A percentile compares a stretch with the other conserved stretches of the same genome.
Conservation (phyloP, 306 rosid species). For the Sphenostylis stenocarpa region DNA sequence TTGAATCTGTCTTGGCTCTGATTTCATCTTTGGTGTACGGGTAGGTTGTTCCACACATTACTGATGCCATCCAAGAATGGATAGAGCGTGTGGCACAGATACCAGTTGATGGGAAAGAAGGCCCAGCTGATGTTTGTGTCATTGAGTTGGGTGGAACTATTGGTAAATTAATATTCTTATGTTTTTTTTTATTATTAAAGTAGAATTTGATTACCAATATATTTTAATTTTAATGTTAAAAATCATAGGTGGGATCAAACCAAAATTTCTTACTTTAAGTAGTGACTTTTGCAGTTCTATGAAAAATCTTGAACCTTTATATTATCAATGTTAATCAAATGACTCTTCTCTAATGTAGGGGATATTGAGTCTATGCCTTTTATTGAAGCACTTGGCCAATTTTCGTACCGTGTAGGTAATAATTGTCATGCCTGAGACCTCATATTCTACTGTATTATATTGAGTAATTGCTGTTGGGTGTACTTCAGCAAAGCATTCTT, state of each 20-base stretch:
- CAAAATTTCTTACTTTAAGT: neutral
- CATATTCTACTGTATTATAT: conserved; percentile 8
- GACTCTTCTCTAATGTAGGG: conserved; percentile 18
- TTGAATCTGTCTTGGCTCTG: conserved; percentile 19
- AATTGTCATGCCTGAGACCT: conserved; percentile 5
- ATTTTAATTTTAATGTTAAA: neutral
- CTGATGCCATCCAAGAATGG: conserved; percentile 87
- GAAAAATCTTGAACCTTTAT: neutral
- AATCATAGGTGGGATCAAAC: neutral
- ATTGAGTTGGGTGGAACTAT: conserved; percentile 88
- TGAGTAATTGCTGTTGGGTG: neutral
- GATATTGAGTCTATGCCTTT: conserved; percentile 39
- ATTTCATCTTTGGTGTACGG: conserved; percentile 21
- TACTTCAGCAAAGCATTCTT: neutral
- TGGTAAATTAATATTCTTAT: conserved; percentile 51
- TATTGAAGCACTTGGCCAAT: conserved; percentile 42
- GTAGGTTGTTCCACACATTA: conserved; percentile 80
- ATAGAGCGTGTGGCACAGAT: conserved; percentile 69
- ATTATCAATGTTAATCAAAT: neutral
- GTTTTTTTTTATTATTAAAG: neutral
- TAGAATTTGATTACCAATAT: neutral
- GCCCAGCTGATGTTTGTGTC: conserved; percentile 81
- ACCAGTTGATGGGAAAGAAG: conserved; percentile 78
- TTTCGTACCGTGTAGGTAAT: conserved; percentile 40
- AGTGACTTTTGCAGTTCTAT: neutral